Evolutionary conservation across 1,284 basidiomycete genomes (phyloP), one percentile per base, ranked within the genome.

Genomic region (Chiua sp.): DNA sequence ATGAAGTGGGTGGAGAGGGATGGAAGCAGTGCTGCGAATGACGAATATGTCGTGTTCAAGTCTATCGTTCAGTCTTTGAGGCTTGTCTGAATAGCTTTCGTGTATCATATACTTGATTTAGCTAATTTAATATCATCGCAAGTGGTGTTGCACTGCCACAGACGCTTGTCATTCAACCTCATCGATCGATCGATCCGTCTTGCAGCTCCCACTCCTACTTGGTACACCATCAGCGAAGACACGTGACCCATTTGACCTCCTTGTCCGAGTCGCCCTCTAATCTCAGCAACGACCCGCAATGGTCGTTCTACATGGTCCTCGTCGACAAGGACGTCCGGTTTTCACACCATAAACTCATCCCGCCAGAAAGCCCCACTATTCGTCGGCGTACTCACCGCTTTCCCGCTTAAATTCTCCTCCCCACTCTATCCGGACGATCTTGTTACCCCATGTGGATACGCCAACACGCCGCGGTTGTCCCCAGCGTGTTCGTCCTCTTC

Each of bases 381-480:
- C 84, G 7, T 74, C 80, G 2, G 75, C 84, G 16, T 93, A 95
- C 74, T 98, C 96, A 0, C 95, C 95, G 0, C 81, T 98, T 11
- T 98, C 94, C 97, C 97, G 0, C 78, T 98, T 28, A 93, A 93
- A 0, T 89, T 92, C 0, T 84, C 89, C 2, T 96, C 94, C 0
- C 96, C 98, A 0, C 80, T 98, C 18, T 86, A 94, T 73, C 97
- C 97, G 0, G 97, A 99, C 73, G 97, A 97, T 1, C 79, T 99
- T 52, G 93, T 99, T 59, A 94, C 2, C 97, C 97, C 0, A 94
- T 98, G 68, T 99, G 97, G 97, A 88, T 98, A 20, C 84, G 96
- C 51, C 98, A 98, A 76, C 96, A 98, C 70, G 92, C 93, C 0
- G 88, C 94, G 11, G 86, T 97, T 37, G 79, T 98, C 0, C 97